phyloP scores from a whole-genome alignment of 306 rosid genomes.

The Alnus rubra region DNA sequence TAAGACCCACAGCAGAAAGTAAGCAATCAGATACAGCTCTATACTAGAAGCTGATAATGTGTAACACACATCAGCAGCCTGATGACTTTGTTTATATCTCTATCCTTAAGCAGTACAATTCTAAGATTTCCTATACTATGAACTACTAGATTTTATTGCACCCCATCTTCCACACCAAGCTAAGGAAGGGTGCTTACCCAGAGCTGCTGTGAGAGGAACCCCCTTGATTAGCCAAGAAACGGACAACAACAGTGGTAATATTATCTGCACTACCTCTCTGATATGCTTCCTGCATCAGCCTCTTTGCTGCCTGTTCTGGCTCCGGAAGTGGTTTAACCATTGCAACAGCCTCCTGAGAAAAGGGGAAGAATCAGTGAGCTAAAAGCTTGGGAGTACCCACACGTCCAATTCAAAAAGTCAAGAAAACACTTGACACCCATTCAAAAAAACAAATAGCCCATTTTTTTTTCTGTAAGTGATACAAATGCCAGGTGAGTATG shows the following conservation, averaged over 20 bases:
- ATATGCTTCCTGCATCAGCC: conserved; percentile 80
- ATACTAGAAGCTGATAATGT: conserved; percentile 29
- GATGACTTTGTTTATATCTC: conserved; percentile 28
- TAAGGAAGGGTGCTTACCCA: conserved; percentile 29
- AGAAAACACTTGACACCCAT: neutral
- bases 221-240: conserved; percentile 71
- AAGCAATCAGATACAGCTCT: conserved; percentile 34
- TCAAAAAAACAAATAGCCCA: neutral
- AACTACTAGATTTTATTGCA: conserved; percentile 36
- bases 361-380: neutral
- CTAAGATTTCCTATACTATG: conserved; percentile 46
- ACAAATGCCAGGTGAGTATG: neutral
- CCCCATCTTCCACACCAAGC: conserved; percentile 16
- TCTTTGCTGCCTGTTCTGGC: conserved; percentile 88
- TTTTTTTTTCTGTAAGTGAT: neutral
- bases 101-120: conserved; percentile 45
- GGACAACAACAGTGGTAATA: conserved; percentile 88
- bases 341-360: conserved; percentile 79
- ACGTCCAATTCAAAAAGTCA: neutral
- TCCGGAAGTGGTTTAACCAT: conserved; percentile 79
- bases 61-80: conserved; percentile 27
- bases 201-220: conserved; percentile 49
- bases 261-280: conserved; percentile 95
- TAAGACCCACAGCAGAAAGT: conserved; percentile 27
- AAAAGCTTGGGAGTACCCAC: conserved; percentile 1